Conservation (phyloP, 805 yeast genomes). For the Kregervanrija pseudodelftensis region DNA sequence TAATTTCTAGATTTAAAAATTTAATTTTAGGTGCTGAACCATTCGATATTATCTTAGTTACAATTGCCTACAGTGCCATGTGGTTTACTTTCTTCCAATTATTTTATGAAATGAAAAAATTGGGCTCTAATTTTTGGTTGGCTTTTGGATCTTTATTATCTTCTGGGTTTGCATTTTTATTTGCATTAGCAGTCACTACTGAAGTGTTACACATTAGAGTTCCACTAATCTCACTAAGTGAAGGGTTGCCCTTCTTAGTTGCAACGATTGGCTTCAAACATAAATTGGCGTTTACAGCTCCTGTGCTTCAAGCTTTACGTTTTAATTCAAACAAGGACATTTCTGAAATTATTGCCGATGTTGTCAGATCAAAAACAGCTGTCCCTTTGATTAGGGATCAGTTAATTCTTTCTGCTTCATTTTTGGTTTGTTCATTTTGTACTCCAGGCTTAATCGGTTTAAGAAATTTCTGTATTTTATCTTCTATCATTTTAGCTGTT, state of each 20-base stretch:
- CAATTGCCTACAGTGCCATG: conserved; percentile 83
- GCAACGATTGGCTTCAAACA: conserved; percentile 89
- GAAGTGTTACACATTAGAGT: conserved; percentile 51
- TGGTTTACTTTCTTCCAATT: conserved; percentile 71
- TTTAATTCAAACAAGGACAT: conserved; percentile 21
- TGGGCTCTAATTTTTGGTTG: conserved; percentile 86
- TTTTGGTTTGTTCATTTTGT: conserved; percentile 57
- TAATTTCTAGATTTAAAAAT: conserved; percentile 33
- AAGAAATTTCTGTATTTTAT: conserved; percentile 70
- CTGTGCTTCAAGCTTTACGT: conserved; percentile 39
- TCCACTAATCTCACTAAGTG: conserved; percentile 69
- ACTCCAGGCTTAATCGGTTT: conserved; percentile 66
- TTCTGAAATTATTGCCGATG: conserved; percentile 25
- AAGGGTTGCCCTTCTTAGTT: conserved; percentile 90
- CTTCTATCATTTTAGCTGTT: conserved; percentile 59
- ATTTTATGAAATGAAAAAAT: conserved; percentile 63
- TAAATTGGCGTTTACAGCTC: conserved; percentile 63
- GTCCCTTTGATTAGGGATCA: conserved; percentile 67
- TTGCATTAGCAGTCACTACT: conserved; percentile 63
- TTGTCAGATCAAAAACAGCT: conserved; percentile 31
- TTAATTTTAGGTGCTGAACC: conserved; percentile 69
- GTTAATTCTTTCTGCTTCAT: conserved; percentile 60
- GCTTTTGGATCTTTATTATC: conserved; percentile 72
- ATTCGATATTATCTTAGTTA: conserved; percentile 73
- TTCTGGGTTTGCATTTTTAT: conserved; percentile 75